These are phyloP conservation scores for Colletotrichum liriopes DNA, from an alignment of 2,329 filamentous ascomycete genomes.

Conservation along the genomic window DNA sequence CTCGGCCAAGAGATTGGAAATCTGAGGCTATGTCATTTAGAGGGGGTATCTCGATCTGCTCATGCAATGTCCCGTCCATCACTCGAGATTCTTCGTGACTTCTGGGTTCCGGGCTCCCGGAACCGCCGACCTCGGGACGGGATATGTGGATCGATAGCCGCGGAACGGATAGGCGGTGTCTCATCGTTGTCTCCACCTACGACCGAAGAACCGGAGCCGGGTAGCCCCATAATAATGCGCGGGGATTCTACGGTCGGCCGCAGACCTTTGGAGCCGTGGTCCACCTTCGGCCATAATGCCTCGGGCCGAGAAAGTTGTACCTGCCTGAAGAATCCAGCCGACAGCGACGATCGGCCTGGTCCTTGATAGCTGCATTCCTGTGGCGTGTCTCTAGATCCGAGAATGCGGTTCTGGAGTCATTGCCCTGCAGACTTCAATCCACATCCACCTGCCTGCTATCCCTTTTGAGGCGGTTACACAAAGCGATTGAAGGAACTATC, in stretches of 20 bases:
- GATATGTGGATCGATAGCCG: not conserved
- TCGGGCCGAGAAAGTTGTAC: not conserved
- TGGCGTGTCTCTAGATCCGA: not conserved
- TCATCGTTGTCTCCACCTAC: rapidly evolving
- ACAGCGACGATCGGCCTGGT: not conserved
- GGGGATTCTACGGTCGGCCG: too few relatives aligned
- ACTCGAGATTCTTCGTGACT: not conserved
- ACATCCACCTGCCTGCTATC: too few relatives aligned
- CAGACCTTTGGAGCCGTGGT: too few relatives aligned
- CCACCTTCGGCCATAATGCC: not conserved
- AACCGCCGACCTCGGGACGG: not conserved
- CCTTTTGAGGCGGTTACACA: not conserved
- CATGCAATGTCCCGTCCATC: not conserved
- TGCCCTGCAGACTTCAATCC: not conserved
- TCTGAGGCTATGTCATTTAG: too few relatives aligned
- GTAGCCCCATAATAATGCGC: not conserved
- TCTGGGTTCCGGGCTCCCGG: not conserved
- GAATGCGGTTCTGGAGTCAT: not conserved
- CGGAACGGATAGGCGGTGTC: not conserved
- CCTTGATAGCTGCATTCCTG: not conserved
- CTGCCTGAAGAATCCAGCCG: not conserved
- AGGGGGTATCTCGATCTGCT: not conserved
- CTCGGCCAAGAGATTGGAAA: not conserved
- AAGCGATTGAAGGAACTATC: not conserved
- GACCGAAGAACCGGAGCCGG: not conserved